A percentile compares a stretch with the other conserved stretches of the same genome.
These are phyloP conservation scores for Trifolium pratense DNA, from an alignment of 306 rosid species.

Conservation along the genomic window DNA sequence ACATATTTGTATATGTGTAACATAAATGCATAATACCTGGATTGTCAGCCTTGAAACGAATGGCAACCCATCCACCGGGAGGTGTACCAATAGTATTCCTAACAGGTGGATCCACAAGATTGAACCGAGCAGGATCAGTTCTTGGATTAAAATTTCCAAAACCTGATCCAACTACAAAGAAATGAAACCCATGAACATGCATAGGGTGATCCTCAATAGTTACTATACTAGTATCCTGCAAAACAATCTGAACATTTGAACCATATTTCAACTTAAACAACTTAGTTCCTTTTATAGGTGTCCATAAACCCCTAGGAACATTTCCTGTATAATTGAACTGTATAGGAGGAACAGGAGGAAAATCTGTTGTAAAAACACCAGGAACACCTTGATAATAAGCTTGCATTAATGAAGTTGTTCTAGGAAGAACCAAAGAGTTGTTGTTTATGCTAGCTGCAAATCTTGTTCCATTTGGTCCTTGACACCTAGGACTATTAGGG, in stretches of 20 bases:
- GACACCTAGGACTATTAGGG: conserved; percentile 88
- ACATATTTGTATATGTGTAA: not conserved
- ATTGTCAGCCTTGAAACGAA: conserved; percentile 87
- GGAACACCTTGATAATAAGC: conserved; percentile 76
- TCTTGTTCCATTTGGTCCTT: conserved; percentile 99
- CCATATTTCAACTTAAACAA: conserved; percentile 72
- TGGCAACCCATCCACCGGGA: conserved; percentile 99
- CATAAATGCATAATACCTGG: conserved; percentile 58
- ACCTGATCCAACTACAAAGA: conserved; percentile 88
- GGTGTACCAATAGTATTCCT: conserved; percentile 86
- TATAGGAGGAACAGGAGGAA: conserved; percentile 81
- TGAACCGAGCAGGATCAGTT: conserved; percentile 71
- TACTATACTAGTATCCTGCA: conserved; percentile 88
- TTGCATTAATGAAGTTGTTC: conserved; percentile 76
- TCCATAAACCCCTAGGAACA: conserved; percentile 82
- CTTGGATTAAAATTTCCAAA: conserved; percentile 87
- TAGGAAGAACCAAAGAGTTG: conserved; percentile 76
- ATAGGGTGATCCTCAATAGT: conserved; percentile 89
- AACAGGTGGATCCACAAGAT: conserved; percentile 79
- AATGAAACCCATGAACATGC: conserved; percentile 93
- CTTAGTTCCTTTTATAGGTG: conserved; percentile 70
- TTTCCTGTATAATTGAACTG: conserved; percentile 85
- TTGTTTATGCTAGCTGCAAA: conserved; percentile 89
- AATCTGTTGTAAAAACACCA: conserved; percentile 81
- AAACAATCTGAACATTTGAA: conserved; percentile 66